Evolutionary conservation across 164 flowering plant genomes (phyloP).

Genomic region (Brasenia schreberi): DNA sequence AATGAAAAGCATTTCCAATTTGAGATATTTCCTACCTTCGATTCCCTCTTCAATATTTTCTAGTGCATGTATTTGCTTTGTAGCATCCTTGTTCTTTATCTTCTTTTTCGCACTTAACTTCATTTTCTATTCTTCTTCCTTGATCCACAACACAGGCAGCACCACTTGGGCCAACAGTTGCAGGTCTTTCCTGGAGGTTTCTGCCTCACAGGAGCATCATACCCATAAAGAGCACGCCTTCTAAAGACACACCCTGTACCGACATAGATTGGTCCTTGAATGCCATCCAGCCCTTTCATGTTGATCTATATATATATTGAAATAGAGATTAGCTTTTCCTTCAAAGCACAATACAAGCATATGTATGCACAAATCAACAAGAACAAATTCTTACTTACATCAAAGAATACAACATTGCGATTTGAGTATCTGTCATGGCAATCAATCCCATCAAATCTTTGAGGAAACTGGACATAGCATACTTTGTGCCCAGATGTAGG

Average conservation of each 20-base stretch:
- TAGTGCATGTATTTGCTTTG: constrained; percentile 25
- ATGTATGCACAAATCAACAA: neutral
- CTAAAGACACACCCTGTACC: constrained; percentile 75
- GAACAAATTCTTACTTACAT: constrained; percentile 28
- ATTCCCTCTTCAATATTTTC: constrained; percentile 43
- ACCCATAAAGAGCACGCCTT: constrained; percentile 60
- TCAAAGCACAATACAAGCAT: neutral
- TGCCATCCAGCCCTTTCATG: constrained; percentile 74
- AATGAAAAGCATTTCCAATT: neutral
- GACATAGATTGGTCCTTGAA: constrained; percentile 78
- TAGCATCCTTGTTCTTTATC: constrained; percentile 10
- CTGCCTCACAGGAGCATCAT: constrained; percentile 45
- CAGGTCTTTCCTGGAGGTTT: constrained; percentile 43
- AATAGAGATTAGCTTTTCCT: neutral
- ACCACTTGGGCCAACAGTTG: constrained; percentile 58
- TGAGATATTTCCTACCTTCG: constrained; percentile 20
- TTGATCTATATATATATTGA: constrained; percentile 32
- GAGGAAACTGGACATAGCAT: constrained; percentile 63
- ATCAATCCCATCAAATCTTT: constrained; percentile 60
- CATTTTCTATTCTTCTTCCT: constrained; percentile 34
- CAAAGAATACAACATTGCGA: constrained; percentile 48
- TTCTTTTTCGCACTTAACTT: constrained; percentile 37
- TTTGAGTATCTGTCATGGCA: constrained; percentile 48
- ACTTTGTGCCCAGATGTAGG: constrained; percentile 43
- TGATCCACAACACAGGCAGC: constrained; percentile 30